Evolutionary conservation across 1,284 basidiomycete species (phyloP), one percentile per base, ranked within the genome.

Genomic region (Puccinia horiana): DNA sequence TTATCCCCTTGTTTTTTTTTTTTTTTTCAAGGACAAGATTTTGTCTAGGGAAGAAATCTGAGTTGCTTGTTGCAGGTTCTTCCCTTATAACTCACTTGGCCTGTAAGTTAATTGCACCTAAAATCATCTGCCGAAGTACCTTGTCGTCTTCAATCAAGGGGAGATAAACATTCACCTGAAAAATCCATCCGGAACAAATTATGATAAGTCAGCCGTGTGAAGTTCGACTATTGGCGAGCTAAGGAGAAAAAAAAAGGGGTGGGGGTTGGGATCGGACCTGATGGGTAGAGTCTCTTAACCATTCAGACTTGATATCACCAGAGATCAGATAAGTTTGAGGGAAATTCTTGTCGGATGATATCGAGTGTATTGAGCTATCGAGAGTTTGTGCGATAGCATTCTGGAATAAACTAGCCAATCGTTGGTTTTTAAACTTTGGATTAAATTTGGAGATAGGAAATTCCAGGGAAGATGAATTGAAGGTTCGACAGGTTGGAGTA

Each of bases 311-410:
- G 67, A 85, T 84, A 80, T 85, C 84, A 14, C 85, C 85, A 3
- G 85, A 84, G 74, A 85, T 84, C 54, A 85, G 72, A 44, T 84
- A 85, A 3, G 84, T 82, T 32, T 83, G 81, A 42, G 76, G 9
- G 5, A 72, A 58, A 69, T 42, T 69, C 18, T n/a, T n/a, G 35
- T 84, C 83, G 0, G 83, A 83, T 82, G 85, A 84, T 0, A 82
- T 83, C 84, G 84, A 85, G 29, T 56, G 83, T 12, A 85, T 83
- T 12, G 85, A 85, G 1, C 84, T 84, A 44, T 85, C 85, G 47
- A 85, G 83, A 1, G 75, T 83, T 54, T 49, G 70, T 47, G 70
- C 26, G 81, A 58, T 56, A 9, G 73, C 18, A 58, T 76, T 73
- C 37, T 73, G 18, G 47, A 73, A 73, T 8, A 73, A 29, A 16